Evolutionary conservation across 495 filamentous ascomycete species (phyloP).

Genomic region (Cenococcum geophilum): DNA sequence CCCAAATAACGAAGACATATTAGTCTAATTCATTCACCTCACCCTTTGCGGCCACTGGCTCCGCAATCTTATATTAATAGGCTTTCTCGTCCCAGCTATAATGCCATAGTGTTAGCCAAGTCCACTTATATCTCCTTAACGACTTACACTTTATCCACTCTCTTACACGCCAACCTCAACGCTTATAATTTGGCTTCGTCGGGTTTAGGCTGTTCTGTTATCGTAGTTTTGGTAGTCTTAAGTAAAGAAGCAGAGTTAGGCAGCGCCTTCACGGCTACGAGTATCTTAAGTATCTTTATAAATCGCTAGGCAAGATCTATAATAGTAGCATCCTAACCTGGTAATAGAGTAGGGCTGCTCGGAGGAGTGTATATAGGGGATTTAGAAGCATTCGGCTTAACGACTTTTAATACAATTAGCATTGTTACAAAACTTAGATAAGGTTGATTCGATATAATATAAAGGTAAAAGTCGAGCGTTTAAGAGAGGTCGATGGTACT

Average conservation of each 20-base stretch:
- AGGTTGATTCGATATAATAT: background rate
- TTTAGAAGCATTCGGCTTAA: background rate
- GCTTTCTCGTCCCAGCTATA: background rate
- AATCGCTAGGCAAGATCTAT: background rate
- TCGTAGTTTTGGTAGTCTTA: too few species aligned
- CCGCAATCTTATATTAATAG: background rate
- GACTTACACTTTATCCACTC: background rate
- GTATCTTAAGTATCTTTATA: background rate
- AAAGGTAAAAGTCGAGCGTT: background rate
- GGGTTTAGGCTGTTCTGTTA: background rate
- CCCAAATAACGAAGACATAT: background rate
- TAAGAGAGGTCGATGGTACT: too few species aligned
- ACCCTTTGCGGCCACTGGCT: background rate
- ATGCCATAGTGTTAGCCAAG: background rate
- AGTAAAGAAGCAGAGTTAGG: too few species aligned
- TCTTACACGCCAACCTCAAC: background rate
- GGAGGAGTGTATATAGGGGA: background rate
- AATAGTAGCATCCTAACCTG: background rate
- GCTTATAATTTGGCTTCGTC: background rate
- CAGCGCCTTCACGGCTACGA: background rate
- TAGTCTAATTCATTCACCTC: background rate
- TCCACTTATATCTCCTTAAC: background rate
- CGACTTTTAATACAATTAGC: background rate
- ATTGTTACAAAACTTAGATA: background rate
- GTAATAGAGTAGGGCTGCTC: background rate